These are phyloP conservation scores for Chaetomium sp. DNA, from an alignment of 2,329 filamentous ascomycete species.

Conservation along the genomic window DNA sequence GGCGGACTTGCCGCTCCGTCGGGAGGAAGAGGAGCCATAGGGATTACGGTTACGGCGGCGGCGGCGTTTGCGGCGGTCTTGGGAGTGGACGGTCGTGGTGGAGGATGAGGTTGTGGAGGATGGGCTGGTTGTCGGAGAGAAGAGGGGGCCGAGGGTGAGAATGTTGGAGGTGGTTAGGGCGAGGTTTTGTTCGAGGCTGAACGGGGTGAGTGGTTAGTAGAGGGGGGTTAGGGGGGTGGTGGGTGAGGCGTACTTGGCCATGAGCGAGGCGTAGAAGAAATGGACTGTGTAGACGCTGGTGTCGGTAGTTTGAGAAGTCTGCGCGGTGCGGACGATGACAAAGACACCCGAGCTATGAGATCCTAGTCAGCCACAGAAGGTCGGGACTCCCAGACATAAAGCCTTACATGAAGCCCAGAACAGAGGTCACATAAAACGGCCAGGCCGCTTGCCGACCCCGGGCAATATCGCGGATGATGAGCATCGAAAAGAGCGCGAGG, in stretches of 20 bases:
- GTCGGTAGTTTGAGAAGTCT: constrained; percentile 27
- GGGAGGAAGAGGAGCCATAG: constrained; percentile 5
- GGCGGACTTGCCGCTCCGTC: neutral
- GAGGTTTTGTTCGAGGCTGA: constrained; percentile 33
- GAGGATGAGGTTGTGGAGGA: constrained; percentile 10
- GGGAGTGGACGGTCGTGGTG: neutral
- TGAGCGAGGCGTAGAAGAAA: constrained; percentile 28
- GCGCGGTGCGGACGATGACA: constrained; percentile 30
- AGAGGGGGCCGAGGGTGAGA: constrained; percentile 30
- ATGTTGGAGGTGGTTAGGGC: constrained; percentile 33
- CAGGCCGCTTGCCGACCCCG: constrained; percentile 26
- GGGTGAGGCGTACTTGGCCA: constrained; percentile 27
- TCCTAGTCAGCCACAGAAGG: neutral
- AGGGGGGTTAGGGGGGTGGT: neutral
- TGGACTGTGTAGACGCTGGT: constrained; percentile 27
- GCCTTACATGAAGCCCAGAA: constrained; percentile 27
- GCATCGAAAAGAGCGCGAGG: constrained; percentile 30
- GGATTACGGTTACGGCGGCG: constrained; percentile 4
- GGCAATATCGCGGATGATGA: constrained; percentile 28
- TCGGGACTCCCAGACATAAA: no score
- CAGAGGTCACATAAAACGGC: constrained; percentile 32
- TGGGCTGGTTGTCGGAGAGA: constrained; percentile 15
- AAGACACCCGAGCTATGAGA: constrained; percentile 28
- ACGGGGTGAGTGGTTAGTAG: neutral
- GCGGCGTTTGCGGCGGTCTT: constrained; percentile 6